Evolutionary conservation across 73 alveolate genomes (phyloP).

Genomic region (Paramecium bursaria): DNA sequence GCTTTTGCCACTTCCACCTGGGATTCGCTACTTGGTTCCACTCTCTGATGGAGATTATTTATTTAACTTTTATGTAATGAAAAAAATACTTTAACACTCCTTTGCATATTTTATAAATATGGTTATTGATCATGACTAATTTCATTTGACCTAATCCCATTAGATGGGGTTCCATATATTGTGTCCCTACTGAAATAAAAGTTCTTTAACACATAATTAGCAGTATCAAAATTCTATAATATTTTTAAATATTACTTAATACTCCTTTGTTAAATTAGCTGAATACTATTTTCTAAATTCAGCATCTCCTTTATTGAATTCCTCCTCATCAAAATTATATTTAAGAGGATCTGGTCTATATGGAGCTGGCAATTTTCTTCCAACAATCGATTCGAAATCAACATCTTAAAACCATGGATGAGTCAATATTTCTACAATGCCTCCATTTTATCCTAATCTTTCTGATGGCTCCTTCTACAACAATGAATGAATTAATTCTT

Average conservation of each 20-base stretch:
- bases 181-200: slow-evolving; percentile 44
- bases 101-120: no score
- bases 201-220: background rate
- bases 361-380: slow-evolving; percentile 57
- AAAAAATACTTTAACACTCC: no score
- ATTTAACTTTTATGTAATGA: no score
- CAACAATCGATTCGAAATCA: slow-evolving; percentile 59
- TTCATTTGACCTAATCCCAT: no score
- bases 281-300: slow-evolving; percentile 59
- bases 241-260: no score
- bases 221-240: no score
- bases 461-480: slow-evolving; percentile 82
- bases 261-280: slow-evolving; percentile 13
- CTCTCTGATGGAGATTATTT: slow-evolving; percentile 28
- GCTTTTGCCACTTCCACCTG: background rate
- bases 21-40: slow-evolving; percentile 5
- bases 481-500: slow-evolving; percentile 77
- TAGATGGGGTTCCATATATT: no score
- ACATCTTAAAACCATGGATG: slow-evolving; percentile 69
- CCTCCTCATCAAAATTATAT: slow-evolving; percentile 66
- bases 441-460: slow-evolving; percentile 82
- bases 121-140: no score
- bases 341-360: slow-evolving; percentile 59
- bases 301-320: slow-evolving; percentile 61
- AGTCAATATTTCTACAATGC: slow-evolving; percentile 66